A percentile compares a stretch with the other conserved stretches of the same genome.
Evolutionary conservation across 768 basidiomycete genomes (phyloP).

Genomic region (Rhodotorula kratochvilovae): DNA sequence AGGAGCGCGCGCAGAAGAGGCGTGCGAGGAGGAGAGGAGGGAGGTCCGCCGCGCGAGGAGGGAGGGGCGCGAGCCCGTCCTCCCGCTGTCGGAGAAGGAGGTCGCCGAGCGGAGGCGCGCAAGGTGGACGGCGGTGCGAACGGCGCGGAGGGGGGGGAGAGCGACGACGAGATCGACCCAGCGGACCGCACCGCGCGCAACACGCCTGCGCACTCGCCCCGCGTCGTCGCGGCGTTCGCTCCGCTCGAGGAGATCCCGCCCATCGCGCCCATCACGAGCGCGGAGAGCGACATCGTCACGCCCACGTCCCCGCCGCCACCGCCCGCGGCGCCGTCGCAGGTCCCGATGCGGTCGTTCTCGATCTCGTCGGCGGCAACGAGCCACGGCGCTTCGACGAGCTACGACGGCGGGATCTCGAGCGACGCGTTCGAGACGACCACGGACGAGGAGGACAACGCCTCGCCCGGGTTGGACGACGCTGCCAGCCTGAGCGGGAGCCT

Average conservation of each 20-base stretch:
- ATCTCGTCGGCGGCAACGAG: slow-evolving; percentile 18
- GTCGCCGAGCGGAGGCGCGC: too few relatives aligned
- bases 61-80: background rate
- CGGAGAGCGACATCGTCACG: too few relatives aligned
- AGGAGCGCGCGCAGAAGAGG: slow-evolving; percentile 53
- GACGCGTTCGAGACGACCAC: slow-evolving; percentile 30
- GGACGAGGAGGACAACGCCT: slow-evolving; percentile 28
- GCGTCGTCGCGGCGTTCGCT: background rate
- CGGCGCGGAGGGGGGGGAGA: slow-evolving; percentile 14
- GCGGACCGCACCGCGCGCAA: slow-evolving; percentile 28
- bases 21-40: slow-evolving; percentile 40
- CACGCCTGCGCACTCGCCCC: slow-evolving; percentile 47
- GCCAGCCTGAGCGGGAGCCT: slow-evolving; percentile 19
- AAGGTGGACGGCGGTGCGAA: background rate
- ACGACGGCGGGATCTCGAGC: slow-evolving; percentile 18
- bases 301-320: too few relatives aligned
- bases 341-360: slow-evolving; percentile 13
- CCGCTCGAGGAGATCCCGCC: background rate
- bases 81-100: too few relatives aligned
- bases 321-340: background rate
- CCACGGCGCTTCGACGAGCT: background rate
- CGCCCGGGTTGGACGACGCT: slow-evolving; percentile 7
- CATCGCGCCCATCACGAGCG: background rate
- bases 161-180: slow-evolving; percentile 3
- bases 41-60: slow-evolving; percentile 23